Evolutionary conservation across 345 rosid species (phyloP).

Genomic region (Capsella bursapastoris): DNA sequence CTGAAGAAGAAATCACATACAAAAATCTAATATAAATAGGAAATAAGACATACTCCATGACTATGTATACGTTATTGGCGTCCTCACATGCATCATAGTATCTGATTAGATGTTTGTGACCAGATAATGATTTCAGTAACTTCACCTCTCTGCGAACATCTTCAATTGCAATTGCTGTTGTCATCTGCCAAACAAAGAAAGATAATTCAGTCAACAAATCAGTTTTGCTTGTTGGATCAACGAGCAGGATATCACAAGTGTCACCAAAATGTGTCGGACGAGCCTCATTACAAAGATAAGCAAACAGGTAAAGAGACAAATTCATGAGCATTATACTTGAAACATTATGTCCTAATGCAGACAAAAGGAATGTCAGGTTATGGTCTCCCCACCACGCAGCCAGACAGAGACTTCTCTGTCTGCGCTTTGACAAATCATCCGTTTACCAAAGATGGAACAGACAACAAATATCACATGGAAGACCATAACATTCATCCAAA

Average conservation of each 20-base stretch:
- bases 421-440: background rate
- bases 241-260: slow-evolving; percentile 4
- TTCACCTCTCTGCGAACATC: slow-evolving; percentile 93
- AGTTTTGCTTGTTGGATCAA: background rate
- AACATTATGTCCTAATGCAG: slow-evolving; percentile 28
- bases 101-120: slow-evolving; percentile 75
- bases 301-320: slow-evolving; percentile 22
- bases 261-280: background rate
- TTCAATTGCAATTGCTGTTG: slow-evolving; percentile 86
- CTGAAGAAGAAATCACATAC: background rate
- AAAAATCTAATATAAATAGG: slow-evolving; percentile 28
- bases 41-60: slow-evolving; percentile 84
- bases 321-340: slow-evolving; percentile 20
- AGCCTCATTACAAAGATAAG: slow-evolving; percentile 3
- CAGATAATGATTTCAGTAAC: slow-evolving; percentile 73
- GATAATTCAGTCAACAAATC: slow-evolving; percentile 17
- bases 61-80: slow-evolving; percentile 82
- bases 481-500: slow-evolving; percentile 7
- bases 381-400: slow-evolving; percentile 29
- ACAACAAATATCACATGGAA: slow-evolving; percentile 20
- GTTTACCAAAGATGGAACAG: background rate
- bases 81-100: slow-evolving; percentile 86
- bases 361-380: slow-evolving; percentile 24
- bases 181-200: slow-evolving; percentile 65
- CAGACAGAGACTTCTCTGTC: slow-evolving; percentile 18